phyloP scores from a whole-genome alignment of 108 stramenopile species.

The Aureococcus anophagefferens region DNA sequence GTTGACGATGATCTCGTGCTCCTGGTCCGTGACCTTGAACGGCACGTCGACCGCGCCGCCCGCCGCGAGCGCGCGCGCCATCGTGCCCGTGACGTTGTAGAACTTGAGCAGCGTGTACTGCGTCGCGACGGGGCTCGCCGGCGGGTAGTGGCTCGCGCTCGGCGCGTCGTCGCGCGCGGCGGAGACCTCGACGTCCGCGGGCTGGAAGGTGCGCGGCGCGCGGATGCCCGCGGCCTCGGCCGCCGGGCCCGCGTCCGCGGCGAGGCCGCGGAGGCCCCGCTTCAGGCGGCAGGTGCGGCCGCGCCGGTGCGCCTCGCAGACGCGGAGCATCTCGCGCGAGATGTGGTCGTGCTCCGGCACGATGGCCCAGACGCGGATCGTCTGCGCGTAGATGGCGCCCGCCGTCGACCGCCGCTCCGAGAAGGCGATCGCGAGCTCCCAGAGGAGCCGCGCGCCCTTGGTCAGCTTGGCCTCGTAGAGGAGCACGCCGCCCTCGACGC shows the following conservation, averaged over 20 bases:
- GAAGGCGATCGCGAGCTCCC: conserved; percentile 39
- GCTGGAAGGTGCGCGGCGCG: conserved; percentile 25
- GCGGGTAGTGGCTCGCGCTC: conserved; percentile 27
- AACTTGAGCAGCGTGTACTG: conserved; percentile 46
- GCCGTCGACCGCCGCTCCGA: conserved; percentile 27
- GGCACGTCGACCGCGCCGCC: conserved; percentile 33
- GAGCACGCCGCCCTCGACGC: background rate
- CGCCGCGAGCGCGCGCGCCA: conserved; percentile 23
- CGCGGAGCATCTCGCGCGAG: conserved; percentile 23
- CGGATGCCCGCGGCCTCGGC: conserved; percentile 1
- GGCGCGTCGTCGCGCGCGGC: background rate
- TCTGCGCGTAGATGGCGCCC: conserved; percentile 26
- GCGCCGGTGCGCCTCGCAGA: conserved; percentile 38
- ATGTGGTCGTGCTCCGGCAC: conserved; percentile 42
- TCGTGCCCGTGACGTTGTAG: conserved; percentile 31
- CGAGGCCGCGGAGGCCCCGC: conserved; percentile 17
- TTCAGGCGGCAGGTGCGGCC: conserved; percentile 33
- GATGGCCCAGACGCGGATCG: conserved; percentile 43
- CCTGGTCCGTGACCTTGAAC: conserved; percentile 24
- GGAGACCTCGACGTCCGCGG: conserved; percentile 18
- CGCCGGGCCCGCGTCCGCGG: background rate
- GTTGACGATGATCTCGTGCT: conserved; percentile 40
- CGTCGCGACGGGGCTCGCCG: too few relatives aligned
- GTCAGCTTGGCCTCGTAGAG: conserved; percentile 42
- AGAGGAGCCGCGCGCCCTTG: conserved; percentile 25